Percentiles rank a stretch among this genome's conserved stretches.
These are phyloP conservation scores for Dissophora ornata DNA, from an alignment of 192 early-diverging fungal species.

Conservation along the genomic window DNA sequence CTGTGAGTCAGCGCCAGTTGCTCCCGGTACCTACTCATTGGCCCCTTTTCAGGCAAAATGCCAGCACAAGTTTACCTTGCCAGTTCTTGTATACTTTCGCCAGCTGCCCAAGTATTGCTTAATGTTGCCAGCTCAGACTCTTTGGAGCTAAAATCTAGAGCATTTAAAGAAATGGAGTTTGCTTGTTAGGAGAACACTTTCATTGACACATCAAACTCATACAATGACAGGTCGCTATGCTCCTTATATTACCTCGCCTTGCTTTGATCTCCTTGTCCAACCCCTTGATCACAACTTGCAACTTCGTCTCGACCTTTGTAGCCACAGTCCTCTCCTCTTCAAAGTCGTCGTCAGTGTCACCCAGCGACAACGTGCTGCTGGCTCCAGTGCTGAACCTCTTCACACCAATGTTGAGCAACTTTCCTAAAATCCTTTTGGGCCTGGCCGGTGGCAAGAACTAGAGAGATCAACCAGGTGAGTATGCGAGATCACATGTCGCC, in stretches of 20 bases:
- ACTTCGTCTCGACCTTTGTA: conserved; percentile 25
- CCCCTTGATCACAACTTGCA: conserved; percentile 38
- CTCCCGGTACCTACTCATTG: too few species aligned
- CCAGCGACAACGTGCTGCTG: conserved; percentile 1
- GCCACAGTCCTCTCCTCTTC: conserved; percentile 30
- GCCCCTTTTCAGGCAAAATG: background rate
- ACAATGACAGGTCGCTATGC: too few species aligned
- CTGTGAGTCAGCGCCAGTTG: background rate
- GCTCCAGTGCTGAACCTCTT: conserved; percentile 41
- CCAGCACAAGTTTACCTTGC: conserved; percentile 16
- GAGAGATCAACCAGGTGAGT: background rate
- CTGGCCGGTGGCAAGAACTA: conserved; percentile 56
- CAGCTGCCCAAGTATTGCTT: conserved; percentile 24
- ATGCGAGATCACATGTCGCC: background rate
- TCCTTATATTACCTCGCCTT: conserved; percentile 19
- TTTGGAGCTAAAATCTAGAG: conserved; percentile 40
- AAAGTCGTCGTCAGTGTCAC: conserved; percentile 50
- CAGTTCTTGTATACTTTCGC: conserved; percentile 32
- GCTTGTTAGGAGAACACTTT: too few species aligned
- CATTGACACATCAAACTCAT: too few species aligned
- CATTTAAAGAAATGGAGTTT: background rate
- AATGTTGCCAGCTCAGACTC: conserved; percentile 46
- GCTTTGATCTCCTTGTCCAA: conserved; percentile 50
- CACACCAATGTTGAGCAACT: conserved; percentile 40
- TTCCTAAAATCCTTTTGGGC: conserved; percentile 44